These are phyloP conservation scores for Coffea canephora DNA, from an alignment of 257 asterid species.

Conservation along the genomic window DNA sequence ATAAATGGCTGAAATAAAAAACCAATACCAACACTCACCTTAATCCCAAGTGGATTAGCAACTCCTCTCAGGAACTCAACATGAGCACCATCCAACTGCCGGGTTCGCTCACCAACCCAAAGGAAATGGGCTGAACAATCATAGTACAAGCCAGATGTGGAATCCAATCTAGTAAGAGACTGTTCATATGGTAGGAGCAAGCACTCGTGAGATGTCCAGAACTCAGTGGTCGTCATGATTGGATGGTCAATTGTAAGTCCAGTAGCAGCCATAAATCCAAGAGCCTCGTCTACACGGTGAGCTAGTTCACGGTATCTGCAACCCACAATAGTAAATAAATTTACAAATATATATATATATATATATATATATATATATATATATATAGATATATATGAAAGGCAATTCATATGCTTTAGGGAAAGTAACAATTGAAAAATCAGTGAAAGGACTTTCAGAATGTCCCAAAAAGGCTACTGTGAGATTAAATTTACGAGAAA, in stretches of 20 bases:
- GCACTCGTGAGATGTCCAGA: conserved; percentile 88
- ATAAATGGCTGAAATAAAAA: background rate
- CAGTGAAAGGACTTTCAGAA: background rate
- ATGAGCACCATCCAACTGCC: conserved; percentile 82
- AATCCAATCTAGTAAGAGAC: conserved; percentile 69
- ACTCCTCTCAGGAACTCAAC: conserved; percentile 76
- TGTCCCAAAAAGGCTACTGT: background rate
- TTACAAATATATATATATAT: background rate
- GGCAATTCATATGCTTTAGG: background rate
- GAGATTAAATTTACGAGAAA: background rate
- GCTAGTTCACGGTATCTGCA: conserved; percentile 76
- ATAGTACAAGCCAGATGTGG: conserved; percentile 71
- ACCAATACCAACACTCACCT: conserved; percentile 30
- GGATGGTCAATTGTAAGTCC: conserved; percentile 78
- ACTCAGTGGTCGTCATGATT: conserved; percentile 62
- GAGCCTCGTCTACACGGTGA: conserved; percentile 72
- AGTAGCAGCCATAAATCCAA: conserved; percentile 81
- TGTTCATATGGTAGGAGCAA: conserved; percentile 78
- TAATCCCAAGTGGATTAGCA: conserved; percentile 78
- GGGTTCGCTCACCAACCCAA: conserved; percentile 81
- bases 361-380: too few relatives aligned
- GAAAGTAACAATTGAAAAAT: background rate
- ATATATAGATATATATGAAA: background rate
- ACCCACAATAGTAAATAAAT: conserved; percentile 12
- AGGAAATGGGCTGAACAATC: conserved; percentile 80